These are phyloP conservation scores for Macadamia tetraphylla DNA, from an alignment of 164 flowering plant genomes.

Conservation along the genomic window DNA sequence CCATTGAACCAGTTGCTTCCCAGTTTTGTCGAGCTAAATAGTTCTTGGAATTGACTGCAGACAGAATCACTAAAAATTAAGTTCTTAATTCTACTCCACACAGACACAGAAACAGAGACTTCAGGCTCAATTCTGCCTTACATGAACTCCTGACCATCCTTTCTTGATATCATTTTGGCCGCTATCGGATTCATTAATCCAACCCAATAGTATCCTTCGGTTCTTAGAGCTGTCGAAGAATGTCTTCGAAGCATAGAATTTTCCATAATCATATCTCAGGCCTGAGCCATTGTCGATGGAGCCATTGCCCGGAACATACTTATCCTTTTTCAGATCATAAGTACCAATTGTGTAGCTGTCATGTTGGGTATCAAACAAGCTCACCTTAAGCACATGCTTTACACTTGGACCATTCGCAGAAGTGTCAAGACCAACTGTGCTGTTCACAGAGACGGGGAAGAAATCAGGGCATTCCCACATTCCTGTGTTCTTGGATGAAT, in stretches of 20 bases:
- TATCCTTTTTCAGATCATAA: constrained; percentile 23
- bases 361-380: constrained; percentile 25
- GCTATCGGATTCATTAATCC: constrained; percentile 31
- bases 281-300: constrained; percentile 18
- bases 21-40: constrained; percentile 37
- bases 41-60: constrained; percentile 47
- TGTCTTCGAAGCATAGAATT: too few species aligned
- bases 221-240: constrained; percentile 25
- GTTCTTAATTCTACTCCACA: too few species aligned
- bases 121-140: neutral
- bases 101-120: too few species aligned
- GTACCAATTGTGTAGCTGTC: constrained; percentile 41
- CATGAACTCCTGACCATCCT: constrained; percentile 33
- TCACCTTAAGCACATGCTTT: constrained; percentile 48
- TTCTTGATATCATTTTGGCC: constrained; percentile 6
- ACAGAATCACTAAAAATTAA: neutral
- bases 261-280: constrained; percentile 31
- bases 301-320: constrained; percentile 23
- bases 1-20: constrained; percentile 54
- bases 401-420: constrained; percentile 18
- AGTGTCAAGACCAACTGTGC: constrained; percentile 36
- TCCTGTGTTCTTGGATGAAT: constrained; percentile 34
- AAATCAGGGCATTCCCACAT: constrained; percentile 31
- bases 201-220: constrained; percentile 45
- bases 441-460: constrained; percentile 36